A percentile compares a stretch with the other conserved stretches of the same genome.
Conservation (phyloP, 352 stramenopile genomes). For the Phytophthora foliorum region DNA sequence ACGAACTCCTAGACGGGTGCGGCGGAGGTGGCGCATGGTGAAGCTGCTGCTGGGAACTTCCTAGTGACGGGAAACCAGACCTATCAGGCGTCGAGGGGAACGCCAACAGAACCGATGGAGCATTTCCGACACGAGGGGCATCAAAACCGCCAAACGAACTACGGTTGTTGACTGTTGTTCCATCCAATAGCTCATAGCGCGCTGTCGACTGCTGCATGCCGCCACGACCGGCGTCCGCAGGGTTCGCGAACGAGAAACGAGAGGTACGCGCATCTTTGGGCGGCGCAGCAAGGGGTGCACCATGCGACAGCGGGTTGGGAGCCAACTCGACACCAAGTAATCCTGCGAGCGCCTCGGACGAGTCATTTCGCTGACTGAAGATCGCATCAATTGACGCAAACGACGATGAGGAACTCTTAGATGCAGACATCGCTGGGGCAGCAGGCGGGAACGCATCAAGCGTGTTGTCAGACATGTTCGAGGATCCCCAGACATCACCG, state of each 20-base stretch:
- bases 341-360: constrained; percentile 75
- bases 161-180: constrained; percentile 38
- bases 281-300: constrained; percentile 34
- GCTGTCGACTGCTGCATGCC: constrained; percentile 15
- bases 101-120: constrained; percentile 28
- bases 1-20: constrained; percentile 40
- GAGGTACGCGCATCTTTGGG: constrained; percentile 64
- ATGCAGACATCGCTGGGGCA: constrained; percentile 10
- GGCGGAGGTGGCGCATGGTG: constrained; percentile 35
- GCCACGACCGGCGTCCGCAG: constrained; percentile 34
- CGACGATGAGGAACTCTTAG: constrained; percentile 53
- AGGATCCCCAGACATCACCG: constrained; percentile 39
- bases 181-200: constrained; percentile 45
- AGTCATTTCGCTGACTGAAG: constrained; percentile 80
- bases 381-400: constrained; percentile 89
- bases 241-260: constrained; percentile 86
- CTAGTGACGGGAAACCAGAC: constrained; percentile 54
- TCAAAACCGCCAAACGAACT: constrained; percentile 42
- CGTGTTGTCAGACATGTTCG: constrained; percentile 20
- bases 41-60: constrained; percentile 39
- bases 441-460: constrained; percentile 29
- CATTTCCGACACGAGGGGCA: constrained; percentile 15
- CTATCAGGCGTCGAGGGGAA: constrained; percentile 44
- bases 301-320: constrained; percentile 53
- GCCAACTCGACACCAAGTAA: constrained; percentile 71